phyloP scores from a whole-genome alignment of 495 filamentous ascomycete genomes.

The Podospora conica region DNA sequence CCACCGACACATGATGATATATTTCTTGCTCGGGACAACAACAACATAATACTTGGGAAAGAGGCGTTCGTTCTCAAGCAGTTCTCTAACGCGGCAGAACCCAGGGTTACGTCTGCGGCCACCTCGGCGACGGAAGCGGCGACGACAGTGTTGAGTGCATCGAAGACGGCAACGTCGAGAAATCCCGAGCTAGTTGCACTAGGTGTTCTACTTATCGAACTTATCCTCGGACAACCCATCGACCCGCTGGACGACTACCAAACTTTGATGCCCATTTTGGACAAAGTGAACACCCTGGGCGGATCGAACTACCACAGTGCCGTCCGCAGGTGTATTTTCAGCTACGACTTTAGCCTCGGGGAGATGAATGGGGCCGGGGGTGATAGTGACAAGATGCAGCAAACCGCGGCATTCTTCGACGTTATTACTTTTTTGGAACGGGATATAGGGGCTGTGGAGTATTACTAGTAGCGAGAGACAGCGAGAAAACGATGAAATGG shows the following conservation, averaged over 20 bases:
- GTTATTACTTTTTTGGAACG: not conserved
- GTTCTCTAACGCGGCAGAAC: not conserved
- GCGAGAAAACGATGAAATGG: too few species aligned
- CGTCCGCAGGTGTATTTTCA: slow-evolving; percentile 1
- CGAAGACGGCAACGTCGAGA: not conserved
- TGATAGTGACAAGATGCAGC: not conserved
- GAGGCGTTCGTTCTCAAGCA: not conserved
- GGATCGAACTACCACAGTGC: slow-evolving; percentile 1
- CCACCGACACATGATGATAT: not conserved
- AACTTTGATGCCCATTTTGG: not conserved
- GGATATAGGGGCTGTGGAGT: too few species aligned
- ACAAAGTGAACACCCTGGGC: not conserved
- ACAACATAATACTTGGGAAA: too few species aligned
- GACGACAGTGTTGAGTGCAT: too few species aligned
- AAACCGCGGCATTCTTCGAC: not conserved
- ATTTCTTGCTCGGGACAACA: not conserved
- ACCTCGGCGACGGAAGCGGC: not conserved
- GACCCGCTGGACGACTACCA: not conserved
- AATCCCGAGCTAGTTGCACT: not conserved
- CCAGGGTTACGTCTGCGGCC: not conserved
- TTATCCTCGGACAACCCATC: not conserved
- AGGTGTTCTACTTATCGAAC: slow-evolving; percentile 4
- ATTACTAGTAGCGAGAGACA: too few species aligned
- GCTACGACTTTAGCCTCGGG: not conserved
- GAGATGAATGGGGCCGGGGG: not conserved